phyloP scores from a whole-genome alignment of 768 basidiomycete genomes.

The Naematelia encephala region DNA sequence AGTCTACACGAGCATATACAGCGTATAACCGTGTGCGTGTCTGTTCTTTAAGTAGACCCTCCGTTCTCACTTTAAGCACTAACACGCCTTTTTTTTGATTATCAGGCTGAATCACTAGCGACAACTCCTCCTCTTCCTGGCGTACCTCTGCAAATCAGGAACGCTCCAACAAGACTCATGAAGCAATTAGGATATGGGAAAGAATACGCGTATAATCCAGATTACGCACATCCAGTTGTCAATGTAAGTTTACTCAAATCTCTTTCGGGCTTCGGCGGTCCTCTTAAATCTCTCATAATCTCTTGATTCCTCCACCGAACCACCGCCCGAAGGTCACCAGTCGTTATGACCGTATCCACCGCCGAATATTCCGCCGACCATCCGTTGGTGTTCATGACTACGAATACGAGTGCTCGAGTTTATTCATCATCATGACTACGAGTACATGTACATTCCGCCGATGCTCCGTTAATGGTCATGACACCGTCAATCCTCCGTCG shows the following conservation, averaged over 20 bases:
- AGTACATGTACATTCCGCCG: no score
- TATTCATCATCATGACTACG: no score
- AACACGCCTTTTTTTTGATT: neutral
- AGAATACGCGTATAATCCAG: slow-evolving; percentile 65
- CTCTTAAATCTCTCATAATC: neutral
- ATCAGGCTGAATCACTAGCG: slow-evolving; percentile 62
- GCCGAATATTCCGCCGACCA: no score
- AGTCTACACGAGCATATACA: slow-evolving; percentile 74
- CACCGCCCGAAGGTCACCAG: no score
- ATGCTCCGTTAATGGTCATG: no score
- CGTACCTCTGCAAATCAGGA: slow-evolving; percentile 72
- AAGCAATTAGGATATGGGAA: slow-evolving; percentile 66
- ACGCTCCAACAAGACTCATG: slow-evolving; percentile 72
- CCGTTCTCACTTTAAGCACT: no score
- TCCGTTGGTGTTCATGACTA: no score
- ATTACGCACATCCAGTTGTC: slow-evolving; percentile 65
- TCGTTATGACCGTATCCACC: no score
- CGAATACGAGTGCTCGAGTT: no score
- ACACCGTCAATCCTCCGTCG: no score
- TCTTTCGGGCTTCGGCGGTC: neutral
- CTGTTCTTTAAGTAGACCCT: neutral
- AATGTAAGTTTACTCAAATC: slow-evolving; percentile 34
- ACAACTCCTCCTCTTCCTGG: slow-evolving; percentile 55
- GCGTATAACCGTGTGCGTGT: slow-evolving; percentile 61
- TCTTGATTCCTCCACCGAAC: no score